Percentiles rank a stretch among this genome's conserved stretches.
phyloP scores from a whole-genome alignment of 768 basidiomycete species.

The Agaricus subrufescens region DNA sequence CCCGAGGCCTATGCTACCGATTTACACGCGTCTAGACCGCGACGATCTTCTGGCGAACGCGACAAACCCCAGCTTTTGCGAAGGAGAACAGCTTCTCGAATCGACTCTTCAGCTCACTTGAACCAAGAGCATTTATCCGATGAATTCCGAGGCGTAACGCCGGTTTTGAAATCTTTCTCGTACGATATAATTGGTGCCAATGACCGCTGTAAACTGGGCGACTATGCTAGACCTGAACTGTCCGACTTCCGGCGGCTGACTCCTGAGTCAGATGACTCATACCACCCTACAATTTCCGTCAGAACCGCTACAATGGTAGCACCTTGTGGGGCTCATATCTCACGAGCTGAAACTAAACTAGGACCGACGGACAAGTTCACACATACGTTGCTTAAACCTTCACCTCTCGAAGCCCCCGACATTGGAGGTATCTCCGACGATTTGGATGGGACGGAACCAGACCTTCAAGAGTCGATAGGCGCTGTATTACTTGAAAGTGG shows the following conservation, averaged over 20 bases:
- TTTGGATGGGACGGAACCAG: background rate
- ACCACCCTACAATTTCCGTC: background rate
- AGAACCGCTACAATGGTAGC: background rate
- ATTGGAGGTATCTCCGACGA: background rate
- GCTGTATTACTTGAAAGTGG: background rate
- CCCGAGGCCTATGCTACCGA: background rate
- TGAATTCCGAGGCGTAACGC: background rate
- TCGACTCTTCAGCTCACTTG: background rate
- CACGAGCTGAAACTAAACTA: slow-evolving; percentile 3
- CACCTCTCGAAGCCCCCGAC: slow-evolving; percentile 17
- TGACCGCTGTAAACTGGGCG: background rate
- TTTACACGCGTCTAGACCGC: background rate
- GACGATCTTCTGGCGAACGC: background rate
- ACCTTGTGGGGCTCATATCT: background rate
- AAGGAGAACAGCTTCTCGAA: background rate
- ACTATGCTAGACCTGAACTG: background rate
- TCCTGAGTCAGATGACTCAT: background rate
- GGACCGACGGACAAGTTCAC: slow-evolving; percentile 41
- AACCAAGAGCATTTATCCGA: background rate
- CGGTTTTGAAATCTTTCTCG: background rate
- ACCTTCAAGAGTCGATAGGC: background rate
- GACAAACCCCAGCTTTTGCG: background rate
- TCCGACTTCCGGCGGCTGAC: background rate
- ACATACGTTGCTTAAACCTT: slow-evolving; percentile 46
- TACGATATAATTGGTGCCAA: background rate